These are phyloP conservation scores for Myrica gale DNA, from an alignment of 306 rosid species.

Conservation along the genomic window DNA sequence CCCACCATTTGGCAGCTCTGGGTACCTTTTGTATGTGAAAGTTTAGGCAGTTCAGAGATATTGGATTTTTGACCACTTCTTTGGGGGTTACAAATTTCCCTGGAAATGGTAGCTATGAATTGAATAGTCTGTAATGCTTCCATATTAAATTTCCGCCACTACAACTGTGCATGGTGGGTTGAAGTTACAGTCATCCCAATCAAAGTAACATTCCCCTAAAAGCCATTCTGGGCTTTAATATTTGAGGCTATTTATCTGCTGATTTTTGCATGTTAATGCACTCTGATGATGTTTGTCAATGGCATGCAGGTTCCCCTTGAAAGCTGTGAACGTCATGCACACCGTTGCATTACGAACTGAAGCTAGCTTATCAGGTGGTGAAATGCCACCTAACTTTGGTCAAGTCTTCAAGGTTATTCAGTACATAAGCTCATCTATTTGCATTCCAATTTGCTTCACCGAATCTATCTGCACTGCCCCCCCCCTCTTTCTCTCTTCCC, in stretches of 20 bases:
- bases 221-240: conserved; percentile 1
- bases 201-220: conserved; percentile 11
- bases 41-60: background rate
- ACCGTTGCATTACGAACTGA: conserved; percentile 94
- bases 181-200: background rate
- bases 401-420: conserved; percentile 82
- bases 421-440: background rate
- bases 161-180: background rate
- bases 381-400: conserved; percentile 80
- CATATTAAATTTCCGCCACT: background rate
- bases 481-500: background rate
- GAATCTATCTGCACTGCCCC: background rate
- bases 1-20: background rate
- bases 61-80: background rate
- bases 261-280: background rate
- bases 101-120: background rate
- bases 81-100: background rate
- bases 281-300: conserved; percentile 23
- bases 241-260: background rate
- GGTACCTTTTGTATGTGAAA: background rate
- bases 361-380: conserved; percentile 71
- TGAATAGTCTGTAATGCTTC: conserved; percentile 1
- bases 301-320: conserved; percentile 69
- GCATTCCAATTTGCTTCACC: background rate
- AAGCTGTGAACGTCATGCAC: conserved; percentile 98